These are phyloP conservation scores for Ceratocystis alfenasii DNA, from an alignment of 2,329 filamentous ascomycete species.

Conservation along the genomic window DNA sequence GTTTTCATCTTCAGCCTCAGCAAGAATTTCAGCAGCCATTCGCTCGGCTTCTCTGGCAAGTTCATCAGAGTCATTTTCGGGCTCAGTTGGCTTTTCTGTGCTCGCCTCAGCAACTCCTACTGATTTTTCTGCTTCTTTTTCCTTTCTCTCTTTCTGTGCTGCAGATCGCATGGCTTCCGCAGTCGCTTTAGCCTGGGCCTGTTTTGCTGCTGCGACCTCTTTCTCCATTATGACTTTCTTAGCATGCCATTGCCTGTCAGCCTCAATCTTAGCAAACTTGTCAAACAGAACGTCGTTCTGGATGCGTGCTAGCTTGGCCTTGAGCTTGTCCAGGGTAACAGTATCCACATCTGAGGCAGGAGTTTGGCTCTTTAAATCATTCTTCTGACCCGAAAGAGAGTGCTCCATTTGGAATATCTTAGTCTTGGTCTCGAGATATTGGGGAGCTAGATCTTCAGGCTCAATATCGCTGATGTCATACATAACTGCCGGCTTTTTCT, in stretches of 20 bases:
- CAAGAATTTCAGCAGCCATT: constrained; percentile 48
- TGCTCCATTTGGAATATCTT: constrained; percentile 53
- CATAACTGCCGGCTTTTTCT: constrained; percentile 30
- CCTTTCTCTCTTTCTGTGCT: neutral
- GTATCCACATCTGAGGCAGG: constrained; percentile 28
- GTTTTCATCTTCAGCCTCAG: constrained; percentile 45
- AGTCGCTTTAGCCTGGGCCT: constrained; percentile 28
- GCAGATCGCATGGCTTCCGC: constrained; percentile 4
- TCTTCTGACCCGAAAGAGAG: constrained; percentile 31
- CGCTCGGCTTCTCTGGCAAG: constrained; percentile 45
- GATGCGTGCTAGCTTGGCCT: constrained; percentile 63
- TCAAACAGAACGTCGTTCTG: constrained; percentile 71
- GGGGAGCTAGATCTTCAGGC: constrained; percentile 60
- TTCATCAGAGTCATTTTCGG: constrained; percentile 34
- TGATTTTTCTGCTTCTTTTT: neutral
- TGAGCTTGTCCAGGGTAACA: constrained; percentile 50
- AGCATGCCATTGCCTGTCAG: constrained; percentile 53
- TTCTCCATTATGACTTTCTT: constrained; percentile 49
- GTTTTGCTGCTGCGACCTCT: constrained; percentile 43
- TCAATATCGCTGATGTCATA: constrained; percentile 57
- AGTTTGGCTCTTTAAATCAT: constrained; percentile 27
- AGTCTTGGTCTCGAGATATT: constrained; percentile 63
- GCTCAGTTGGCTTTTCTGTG: constrained; percentile 1
- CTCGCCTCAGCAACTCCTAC: constrained; percentile 22
- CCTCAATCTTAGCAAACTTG: constrained; percentile 37